Conservation (phyloP, 768 basidiomycete genomes). For the Tylopilus balloui region DNA sequence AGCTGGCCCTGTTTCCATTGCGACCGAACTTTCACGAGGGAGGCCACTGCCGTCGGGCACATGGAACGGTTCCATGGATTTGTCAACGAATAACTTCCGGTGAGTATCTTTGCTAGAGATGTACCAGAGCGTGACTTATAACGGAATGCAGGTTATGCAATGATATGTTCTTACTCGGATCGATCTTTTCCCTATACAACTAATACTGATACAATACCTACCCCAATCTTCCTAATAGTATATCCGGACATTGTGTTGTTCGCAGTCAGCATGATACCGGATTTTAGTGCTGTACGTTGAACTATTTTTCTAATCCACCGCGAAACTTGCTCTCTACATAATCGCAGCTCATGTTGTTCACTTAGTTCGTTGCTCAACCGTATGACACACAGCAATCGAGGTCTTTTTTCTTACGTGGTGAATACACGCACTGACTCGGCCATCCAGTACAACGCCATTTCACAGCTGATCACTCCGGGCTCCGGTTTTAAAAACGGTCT, state of each 20-base stretch:
- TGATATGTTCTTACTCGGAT: too few relatives aligned
- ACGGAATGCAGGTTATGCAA: neutral
- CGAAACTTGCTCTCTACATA: neutral
- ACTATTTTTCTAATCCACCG: neutral
- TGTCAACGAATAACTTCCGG: neutral
- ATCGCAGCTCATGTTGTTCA: neutral
- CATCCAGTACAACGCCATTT: neutral
- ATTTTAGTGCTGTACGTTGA: conserved; percentile 1
- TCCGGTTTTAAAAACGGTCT: neutral
- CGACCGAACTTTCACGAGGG: conserved; percentile 1
- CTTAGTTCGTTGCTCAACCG: neutral
- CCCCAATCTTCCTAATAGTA: neutral
- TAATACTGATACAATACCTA: neutral
- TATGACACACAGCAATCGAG: neutral
- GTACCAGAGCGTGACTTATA: too few relatives aligned
- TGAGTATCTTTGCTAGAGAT: neutral
- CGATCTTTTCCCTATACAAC: neutral
- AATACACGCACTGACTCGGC: neutral
- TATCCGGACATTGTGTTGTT: neutral
- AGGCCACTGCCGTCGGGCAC: neutral
- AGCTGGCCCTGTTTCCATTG: conserved; percentile 12
- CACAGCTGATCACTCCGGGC: neutral
- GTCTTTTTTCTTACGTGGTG: neutral
- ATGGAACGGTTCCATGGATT: neutral
- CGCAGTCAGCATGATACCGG: neutral